Percentiles rank a stretch among this genome's conserved stretches.
Evolutionary conservation across 169 alveolate species (phyloP).

Genomic region (Cryptosporidium tyzzeri): DNA sequence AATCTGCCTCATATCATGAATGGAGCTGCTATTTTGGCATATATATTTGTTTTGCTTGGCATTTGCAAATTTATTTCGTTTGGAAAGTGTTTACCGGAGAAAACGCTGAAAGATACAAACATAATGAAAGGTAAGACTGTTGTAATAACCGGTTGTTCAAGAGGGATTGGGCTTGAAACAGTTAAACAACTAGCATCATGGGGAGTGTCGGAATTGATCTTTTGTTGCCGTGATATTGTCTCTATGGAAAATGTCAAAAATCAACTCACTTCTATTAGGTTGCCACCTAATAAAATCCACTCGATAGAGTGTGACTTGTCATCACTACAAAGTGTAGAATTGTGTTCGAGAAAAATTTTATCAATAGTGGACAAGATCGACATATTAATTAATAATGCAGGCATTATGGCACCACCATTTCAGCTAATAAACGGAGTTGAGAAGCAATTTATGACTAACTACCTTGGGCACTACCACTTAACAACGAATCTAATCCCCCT

Average conservation of each 20-base stretch:
- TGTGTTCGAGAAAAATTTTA: slow-evolving; percentile 68
- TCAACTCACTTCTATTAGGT: slow-evolving; percentile 22
- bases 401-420: slow-evolving; percentile 78
- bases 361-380: slow-evolving; percentile 76
- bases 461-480: slow-evolving; percentile 82
- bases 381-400: slow-evolving; percentile 86
- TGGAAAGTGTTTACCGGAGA: slow-evolving; percentile 22
- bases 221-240: slow-evolving; percentile 80
- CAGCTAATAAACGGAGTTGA: slow-evolving; percentile 76
- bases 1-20: background rate
- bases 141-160: slow-evolving; percentile 82
- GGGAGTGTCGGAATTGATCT: slow-evolving; percentile 82
- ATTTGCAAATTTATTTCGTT: slow-evolving; percentile 18
- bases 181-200: slow-evolving; percentile 80
- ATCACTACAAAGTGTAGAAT: slow-evolving; percentile 75
- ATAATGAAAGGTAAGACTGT: slow-evolving; percentile 68
- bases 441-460: slow-evolving; percentile 78
- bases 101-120: background rate
- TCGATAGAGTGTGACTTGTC: slow-evolving; percentile 78
- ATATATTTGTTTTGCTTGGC: background rate
- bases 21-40: background rate
- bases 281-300: slow-evolving; percentile 11
- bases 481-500: slow-evolving; percentile 78
- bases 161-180: slow-evolving; percentile 86
- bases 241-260: slow-evolving; percentile 57